Base-by-base conservation (phyloP, 2,329 filamentous ascomycete species). In the Colletotrichum sp. region DNA sequence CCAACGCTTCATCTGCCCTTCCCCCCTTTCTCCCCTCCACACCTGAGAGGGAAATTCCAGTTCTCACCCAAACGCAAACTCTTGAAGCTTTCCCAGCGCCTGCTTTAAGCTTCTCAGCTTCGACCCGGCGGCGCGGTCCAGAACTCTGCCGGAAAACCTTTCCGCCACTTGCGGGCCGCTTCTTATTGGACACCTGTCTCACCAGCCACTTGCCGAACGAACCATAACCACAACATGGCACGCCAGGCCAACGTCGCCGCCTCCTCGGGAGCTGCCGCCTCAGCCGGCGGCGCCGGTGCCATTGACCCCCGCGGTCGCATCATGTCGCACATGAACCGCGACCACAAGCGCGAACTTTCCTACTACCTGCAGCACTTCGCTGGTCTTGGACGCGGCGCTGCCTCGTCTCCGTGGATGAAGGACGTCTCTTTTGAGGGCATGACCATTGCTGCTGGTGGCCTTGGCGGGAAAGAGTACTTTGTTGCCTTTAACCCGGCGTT, bases 281-380 rank as follows among this genome's bases (percentile, higher is more conserved):
- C 71, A 26, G 24, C 39, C 28, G 26, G 39, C 44, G 26, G 26
- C 26, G 34, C 30, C n/a, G 82, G 84, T 26, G 80, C 80, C 64
- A 12, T 55, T n/a, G 80, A 80, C 44, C 79, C 81, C 74, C 84
- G 82, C 63, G 78, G 79, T 52, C 84, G 85, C 79, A 87, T 87
- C 83, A 91, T 96, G 82, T 88, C 88, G 39, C 96, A 98, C 88
- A 97, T 98, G 95, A 98, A 98, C 86, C 87, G 88, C 59, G 94
- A 96, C 84, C 96, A 98, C 86, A 87, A 89, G 68, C 90, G 92
- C 79, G 95, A 95, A 74, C 92, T 98, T 66, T 87, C 90, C 73
- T 90, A 94, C 82, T 98, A 96, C 85, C 91, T 98, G n/a, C 92
- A 92, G 78, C 91, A 95, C 84, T 95, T 92, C 87, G 88, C 87